Conservation (phyloP, 1,139 yeast genomes). For the Scheffersomyces cryptocercus region DNA sequence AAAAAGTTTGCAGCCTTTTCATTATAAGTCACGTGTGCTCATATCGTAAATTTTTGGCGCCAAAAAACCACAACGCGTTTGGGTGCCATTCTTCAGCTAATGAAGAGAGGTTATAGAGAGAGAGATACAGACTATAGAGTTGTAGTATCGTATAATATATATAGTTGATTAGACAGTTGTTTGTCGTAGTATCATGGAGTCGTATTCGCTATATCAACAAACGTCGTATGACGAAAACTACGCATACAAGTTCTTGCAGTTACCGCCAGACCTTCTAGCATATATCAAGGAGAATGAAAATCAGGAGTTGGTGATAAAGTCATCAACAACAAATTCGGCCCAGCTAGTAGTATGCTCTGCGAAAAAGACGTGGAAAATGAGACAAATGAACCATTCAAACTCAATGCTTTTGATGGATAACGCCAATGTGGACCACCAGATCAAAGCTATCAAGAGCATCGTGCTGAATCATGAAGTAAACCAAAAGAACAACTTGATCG, state of each 20-base stretch:
- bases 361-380: slow-evolving; percentile 58
- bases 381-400: slow-evolving; percentile 87
- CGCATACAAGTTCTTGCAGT: slow-evolving; percentile 58
- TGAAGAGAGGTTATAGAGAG: too few relatives aligned
- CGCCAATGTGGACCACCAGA: slow-evolving; percentile 17
- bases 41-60: too few relatives aligned
- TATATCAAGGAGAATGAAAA: slow-evolving; percentile 32
- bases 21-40: too few relatives aligned
- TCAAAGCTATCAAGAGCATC: slow-evolving; percentile 4
- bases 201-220: slow-evolving; percentile 27
- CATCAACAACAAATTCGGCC: slow-evolving; percentile 25
- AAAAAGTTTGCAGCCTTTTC: too few relatives aligned
- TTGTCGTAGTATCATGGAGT: not conserved
- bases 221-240: slow-evolving; percentile 19
- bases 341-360: slow-evolving; percentile 66
- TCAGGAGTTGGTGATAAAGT: slow-evolving; percentile 46
- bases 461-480: slow-evolving; percentile 1
- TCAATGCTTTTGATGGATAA: slow-evolving; percentile 60
- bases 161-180: too few relatives aligned
- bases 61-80: too few relatives aligned
- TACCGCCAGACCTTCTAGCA: slow-evolving; percentile 54
- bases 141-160: too few relatives aligned
- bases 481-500: slow-evolving; percentile 26
- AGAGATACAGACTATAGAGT: too few relatives aligned
- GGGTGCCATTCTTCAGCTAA: too few relatives aligned